Conservation (phyloP, 2,329 filamentous ascomycete species). For the Juglanconis sp. region DNA sequence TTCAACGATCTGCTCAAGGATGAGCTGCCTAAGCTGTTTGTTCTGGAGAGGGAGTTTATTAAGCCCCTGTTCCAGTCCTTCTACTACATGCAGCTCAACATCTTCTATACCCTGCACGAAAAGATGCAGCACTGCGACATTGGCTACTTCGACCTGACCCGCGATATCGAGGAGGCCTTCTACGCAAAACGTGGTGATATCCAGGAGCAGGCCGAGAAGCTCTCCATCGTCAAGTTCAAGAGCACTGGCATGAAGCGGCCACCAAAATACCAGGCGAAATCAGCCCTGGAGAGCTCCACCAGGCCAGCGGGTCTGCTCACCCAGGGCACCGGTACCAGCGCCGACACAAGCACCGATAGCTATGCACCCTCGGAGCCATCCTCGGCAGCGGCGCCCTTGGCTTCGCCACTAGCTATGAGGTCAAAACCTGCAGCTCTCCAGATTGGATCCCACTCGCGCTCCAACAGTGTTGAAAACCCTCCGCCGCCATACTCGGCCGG, state of each 20-base stretch:
- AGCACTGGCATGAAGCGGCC: slow-evolving; percentile 69
- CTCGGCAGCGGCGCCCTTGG: slow-evolving; percentile 3
- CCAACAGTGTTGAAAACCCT: slow-evolving; percentile 50
- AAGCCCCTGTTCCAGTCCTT: slow-evolving; percentile 96
- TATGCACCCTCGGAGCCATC: slow-evolving; percentile 1
- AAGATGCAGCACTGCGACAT: slow-evolving; percentile 98
- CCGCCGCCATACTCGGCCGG: slow-evolving; percentile 69
- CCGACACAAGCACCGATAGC: slow-evolving; percentile 4
- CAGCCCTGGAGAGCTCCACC: slow-evolving; percentile 44
- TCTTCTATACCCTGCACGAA: slow-evolving; percentile 97
- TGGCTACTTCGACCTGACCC: slow-evolving; percentile 90
- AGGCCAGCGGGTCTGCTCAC: slow-evolving; percentile 50
- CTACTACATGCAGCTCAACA: slow-evolving; percentile 99
- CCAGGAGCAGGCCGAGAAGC: slow-evolving; percentile 76
- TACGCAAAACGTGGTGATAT: slow-evolving; percentile 84
- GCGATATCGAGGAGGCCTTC: slow-evolving; percentile 90
- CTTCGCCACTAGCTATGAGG: slow-evolving; percentile 16
- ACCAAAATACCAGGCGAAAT: slow-evolving; percentile 58
- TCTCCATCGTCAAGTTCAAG: slow-evolving; percentile 89
- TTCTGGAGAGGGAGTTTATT: slow-evolving; percentile 90
- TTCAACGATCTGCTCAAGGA: slow-evolving; percentile 97
- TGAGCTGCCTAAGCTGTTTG: slow-evolving; percentile 88
- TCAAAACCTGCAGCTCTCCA: slow-evolving; percentile 15
- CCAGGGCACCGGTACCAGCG: slow-evolving; percentile 37
- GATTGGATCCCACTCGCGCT: slow-evolving; percentile 27